phyloP scores from a whole-genome alignment of 2,329 filamentous ascomycete genomes.

The Fusarium subtropicale region DNA sequence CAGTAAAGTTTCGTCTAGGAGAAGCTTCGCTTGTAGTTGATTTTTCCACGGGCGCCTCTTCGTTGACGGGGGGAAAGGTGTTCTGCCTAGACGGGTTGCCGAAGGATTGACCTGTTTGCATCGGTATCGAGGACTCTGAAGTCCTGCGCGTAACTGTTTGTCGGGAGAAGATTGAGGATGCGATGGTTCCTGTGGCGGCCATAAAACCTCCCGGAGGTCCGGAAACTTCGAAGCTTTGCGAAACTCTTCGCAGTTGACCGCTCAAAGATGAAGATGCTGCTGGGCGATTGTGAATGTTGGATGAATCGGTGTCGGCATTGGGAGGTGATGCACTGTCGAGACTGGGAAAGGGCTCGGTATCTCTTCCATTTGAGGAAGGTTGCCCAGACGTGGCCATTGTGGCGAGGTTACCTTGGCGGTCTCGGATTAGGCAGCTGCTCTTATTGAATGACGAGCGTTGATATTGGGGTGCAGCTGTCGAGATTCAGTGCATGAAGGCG shows the following conservation, averaged over 20 bases:
- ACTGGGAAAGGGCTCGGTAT: conserved; percentile 47
- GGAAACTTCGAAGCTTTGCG: conserved; percentile 58
- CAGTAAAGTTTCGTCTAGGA: conserved; percentile 18
- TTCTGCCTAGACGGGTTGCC: conserved; percentile 43
- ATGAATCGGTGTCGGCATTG: conserved; percentile 15
- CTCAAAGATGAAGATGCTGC: conserved; percentile 50
- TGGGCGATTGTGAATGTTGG: conserved; percentile 40
- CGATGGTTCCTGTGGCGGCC: conserved; percentile 60
- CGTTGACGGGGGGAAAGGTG: conserved; percentile 35
- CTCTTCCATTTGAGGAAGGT: conserved; percentile 32
- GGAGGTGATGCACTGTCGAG: conserved; percentile 29
- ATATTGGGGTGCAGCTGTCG: conserved; percentile 1
- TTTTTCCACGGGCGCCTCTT: conserved; percentile 36
- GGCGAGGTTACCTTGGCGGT: conserved; percentile 21
- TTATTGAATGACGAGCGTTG: conserved; percentile 5
- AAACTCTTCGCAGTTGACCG: conserved; percentile 50
- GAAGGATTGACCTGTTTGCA: conserved; percentile 32
- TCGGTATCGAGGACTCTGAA: conserved; percentile 35
- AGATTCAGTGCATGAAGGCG: background rate
- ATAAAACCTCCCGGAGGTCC: conserved; percentile 61
- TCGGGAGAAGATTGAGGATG: conserved; percentile 54
- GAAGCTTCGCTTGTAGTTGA: conserved; percentile 4
- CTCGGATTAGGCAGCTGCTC: background rate
- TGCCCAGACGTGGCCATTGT: conserved; percentile 34
- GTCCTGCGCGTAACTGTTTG: conserved; percentile 35